Evolutionary conservation across 73 alveolate species (phyloP), one percentile per base, ranked within the genome.

Genomic region (Symbiodinium pilosum): DNA sequence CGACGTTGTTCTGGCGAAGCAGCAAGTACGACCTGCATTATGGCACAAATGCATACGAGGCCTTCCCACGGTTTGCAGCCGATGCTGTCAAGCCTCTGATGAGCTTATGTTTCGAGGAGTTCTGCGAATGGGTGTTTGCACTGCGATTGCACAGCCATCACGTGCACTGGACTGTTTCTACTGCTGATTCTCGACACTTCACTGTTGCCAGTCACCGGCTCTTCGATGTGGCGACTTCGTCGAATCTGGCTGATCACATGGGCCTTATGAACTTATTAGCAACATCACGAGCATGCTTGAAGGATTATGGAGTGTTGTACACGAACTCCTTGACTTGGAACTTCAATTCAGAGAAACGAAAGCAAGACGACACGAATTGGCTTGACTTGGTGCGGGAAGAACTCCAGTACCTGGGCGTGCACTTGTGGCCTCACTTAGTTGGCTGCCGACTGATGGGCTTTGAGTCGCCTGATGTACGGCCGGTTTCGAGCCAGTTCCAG

Each of bases 401-500:
- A 30, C 71, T 54, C 71, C 71, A 21, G 26, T 54, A 30, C 26
- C 26, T 54, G 71, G 71, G 71, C 71, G 32, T 54, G 71, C 71
- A 54, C 71, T 54, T 12, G 71, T 54, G 71, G 71, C 71, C 71
- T 54, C 71, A 54, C 16, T 30, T 54, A 54, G 71, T 54, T 54
- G 71, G 71, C 32, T 54, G 71, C 34, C 71, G 71, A 3, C 71
- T 54, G 71, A 54, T 54, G 71, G 71, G 71, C 71, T 54, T 54
- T 30, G 71, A 54, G 71, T 54, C 71, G 71, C 71, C 71, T 54
- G 71, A 54, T 54, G 71, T 54, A 21, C 71, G 71, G 71, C 71
- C 71, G 71, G 71, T 54, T 54, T 54, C 71, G 71, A 54, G 71
- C 71, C 71, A 54, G 71, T 54, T 54, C 71, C 71, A 54, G 71